A percentile compares a stretch with the other conserved stretches of the same genome.
phyloP scores from a whole-genome alignment of 805 yeast genomes.

The Kodamaea fukazawae region DNA sequence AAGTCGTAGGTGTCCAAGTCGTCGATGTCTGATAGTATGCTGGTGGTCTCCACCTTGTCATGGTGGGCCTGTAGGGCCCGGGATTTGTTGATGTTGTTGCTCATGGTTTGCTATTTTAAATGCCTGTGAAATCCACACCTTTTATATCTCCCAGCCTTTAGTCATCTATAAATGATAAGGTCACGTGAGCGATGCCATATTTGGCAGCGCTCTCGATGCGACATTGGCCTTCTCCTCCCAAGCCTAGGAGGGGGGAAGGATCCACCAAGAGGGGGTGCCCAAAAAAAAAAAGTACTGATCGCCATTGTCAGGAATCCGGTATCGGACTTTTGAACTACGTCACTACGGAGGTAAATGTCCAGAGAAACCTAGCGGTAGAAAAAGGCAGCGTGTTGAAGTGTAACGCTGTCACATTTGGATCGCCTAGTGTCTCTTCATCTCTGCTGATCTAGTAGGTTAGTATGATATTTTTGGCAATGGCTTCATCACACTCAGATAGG shows the following conservation, averaged over 20 bases:
- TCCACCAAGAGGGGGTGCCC: background rate
- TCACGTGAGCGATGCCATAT: slow-evolving; percentile 3
- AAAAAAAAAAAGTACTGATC: background rate
- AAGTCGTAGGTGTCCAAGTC: slow-evolving; percentile 10
- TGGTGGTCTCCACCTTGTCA: slow-evolving; percentile 12
- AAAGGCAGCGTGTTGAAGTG: too few species aligned
- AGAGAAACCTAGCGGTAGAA: too few species aligned
- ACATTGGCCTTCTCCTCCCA: too few species aligned
- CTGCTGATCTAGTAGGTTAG: too few species aligned
- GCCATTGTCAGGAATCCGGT: too few species aligned
- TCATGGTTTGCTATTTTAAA: slow-evolving; percentile 3
- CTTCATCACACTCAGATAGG: slow-evolving; percentile 79
- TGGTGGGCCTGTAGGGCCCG: slow-evolving; percentile 5
- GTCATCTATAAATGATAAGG: slow-evolving; percentile 6
- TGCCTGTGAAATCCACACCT: background rate
- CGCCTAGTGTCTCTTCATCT: too few species aligned
- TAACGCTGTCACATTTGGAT: too few species aligned
- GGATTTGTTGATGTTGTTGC: slow-evolving; percentile 9
- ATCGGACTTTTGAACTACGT: too few species aligned
- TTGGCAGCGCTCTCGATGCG: too few species aligned
- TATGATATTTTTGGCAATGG: too few species aligned
- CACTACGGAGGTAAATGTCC: too few species aligned
- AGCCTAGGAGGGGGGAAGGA: background rate
- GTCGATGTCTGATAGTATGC: slow-evolving; percentile 15
- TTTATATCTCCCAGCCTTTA: background rate